Evolutionary conservation across 2,329 filamentous ascomycete genomes (phyloP).

Genomic region (Fonsecaea multimorphosa): DNA sequence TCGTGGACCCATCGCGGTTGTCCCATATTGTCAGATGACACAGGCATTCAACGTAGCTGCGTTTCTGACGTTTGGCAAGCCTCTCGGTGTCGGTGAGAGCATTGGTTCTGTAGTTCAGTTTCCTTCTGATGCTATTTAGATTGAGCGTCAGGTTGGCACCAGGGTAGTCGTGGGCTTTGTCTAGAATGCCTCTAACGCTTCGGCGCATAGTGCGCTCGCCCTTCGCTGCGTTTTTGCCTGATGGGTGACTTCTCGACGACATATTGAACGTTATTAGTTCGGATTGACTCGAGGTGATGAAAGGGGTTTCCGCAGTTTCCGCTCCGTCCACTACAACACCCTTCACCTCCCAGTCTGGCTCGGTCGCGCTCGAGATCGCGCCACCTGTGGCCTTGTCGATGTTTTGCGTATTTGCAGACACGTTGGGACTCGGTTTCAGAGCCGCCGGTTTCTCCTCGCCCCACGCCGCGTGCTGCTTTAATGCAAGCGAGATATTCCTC

Average conservation of each 20-base stretch:
- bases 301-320: background rate
- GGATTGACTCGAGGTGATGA: background rate
- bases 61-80: constrained; percentile 32
- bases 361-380: background rate
- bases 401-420: background rate
- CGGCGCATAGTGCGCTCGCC: constrained; percentile 22
- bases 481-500: constrained; percentile 28
- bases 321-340: background rate
- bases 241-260: constrained; percentile 3
- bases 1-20: constrained; percentile 31
- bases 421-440: background rate
- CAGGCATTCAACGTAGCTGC: constrained; percentile 30
- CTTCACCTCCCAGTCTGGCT: background rate
- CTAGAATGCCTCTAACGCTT: constrained; percentile 27
- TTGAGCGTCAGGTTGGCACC: constrained; percentile 33
- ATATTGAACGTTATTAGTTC: constrained; percentile 10
- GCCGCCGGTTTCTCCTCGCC: background rate
- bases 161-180: constrained; percentile 24
- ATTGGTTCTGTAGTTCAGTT: constrained; percentile 37
- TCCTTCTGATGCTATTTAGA: constrained; percentile 36
- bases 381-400: background rate
- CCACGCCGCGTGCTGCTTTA: constrained; percentile 26
- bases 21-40: constrained; percentile 39
- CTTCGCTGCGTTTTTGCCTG: background rate
- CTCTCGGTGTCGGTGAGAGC: constrained; percentile 14